phyloP scores from a whole-genome alignment of 164 flowering plant genomes.

The Liquidambar formosana region DNA sequence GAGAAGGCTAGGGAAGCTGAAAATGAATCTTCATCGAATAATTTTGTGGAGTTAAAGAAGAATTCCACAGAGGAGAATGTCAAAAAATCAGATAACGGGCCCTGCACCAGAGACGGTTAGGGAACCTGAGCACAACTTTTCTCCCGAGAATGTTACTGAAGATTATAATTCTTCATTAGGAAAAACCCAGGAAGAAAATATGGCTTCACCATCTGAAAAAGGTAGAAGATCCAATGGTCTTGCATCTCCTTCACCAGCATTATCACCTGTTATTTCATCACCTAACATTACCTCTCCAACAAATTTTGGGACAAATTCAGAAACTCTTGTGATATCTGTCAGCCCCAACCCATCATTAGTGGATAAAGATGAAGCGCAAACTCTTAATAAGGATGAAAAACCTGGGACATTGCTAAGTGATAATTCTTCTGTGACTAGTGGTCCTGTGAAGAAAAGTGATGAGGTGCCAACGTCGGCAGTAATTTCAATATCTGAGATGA shows the following conservation, averaged over 20 bases:
- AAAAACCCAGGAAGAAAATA: constrained; percentile 3
- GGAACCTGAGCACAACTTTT: constrained; percentile 6
- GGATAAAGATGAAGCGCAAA: constrained; percentile 4
- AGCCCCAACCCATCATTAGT: constrained; percentile 8
- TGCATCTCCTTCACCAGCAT: constrained; percentile 17
- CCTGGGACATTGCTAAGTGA: constrained; percentile 3
- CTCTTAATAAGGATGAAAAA: constrained; percentile 10
- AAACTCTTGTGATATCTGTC: background rate
- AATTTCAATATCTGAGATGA: constrained; percentile 55
- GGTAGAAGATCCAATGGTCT: constrained; percentile 2
- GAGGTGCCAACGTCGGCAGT: constrained; percentile 26
- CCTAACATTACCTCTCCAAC: constrained; percentile 2
- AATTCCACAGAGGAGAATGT: constrained; percentile 8
- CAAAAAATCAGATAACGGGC: constrained; percentile 8
- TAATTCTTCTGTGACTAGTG: constrained; percentile 12
- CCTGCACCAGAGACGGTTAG: constrained; percentile 13
- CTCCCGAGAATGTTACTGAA: constrained; percentile 3
- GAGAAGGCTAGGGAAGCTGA: constrained; percentile 18
- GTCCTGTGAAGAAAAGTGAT: constrained; percentile 18
- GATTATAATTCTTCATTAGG: constrained; percentile 4
- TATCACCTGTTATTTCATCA: constrained; percentile 16
- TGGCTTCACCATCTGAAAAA: background rate
- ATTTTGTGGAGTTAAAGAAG: background rate
- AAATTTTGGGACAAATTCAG: constrained; percentile 8
- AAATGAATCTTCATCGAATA: constrained; percentile 15